phyloP scores from a whole-genome alignment of 2,329 filamentous ascomycete species.

The Ophiostoma fasciatum region DNA sequence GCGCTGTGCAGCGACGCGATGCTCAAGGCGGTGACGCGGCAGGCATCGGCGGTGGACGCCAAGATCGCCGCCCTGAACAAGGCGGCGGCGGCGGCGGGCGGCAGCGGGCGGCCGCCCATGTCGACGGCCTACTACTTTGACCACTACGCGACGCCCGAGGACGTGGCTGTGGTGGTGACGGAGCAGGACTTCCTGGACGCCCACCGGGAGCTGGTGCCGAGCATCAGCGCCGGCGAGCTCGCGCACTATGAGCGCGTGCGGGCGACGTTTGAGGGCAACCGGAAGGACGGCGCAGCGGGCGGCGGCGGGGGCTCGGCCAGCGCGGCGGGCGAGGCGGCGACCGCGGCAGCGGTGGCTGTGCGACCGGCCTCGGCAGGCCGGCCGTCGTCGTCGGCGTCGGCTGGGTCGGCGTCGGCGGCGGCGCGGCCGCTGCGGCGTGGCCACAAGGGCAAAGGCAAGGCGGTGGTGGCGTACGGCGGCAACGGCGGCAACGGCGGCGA shows the following conservation, averaged over 20 bases:
- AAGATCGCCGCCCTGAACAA: conserved; percentile 56
- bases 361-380: too few species aligned
- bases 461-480: conserved; percentile 3
- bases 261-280: conserved; percentile 60
- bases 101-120: conserved; percentile 25
- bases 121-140: conserved; percentile 94
- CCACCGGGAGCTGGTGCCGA: conserved; percentile 75
- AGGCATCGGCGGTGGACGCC: conserved; percentile 67
- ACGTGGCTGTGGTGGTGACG: conserved; percentile 74
- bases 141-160: conserved; percentile 67
- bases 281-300: conserved; percentile 17
- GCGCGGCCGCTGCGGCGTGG: conserved; percentile 21
- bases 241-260: conserved; percentile 81
- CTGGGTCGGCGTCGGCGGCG: conserved; percentile 7
- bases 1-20: conserved; percentile 95
- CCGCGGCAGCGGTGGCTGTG: background rate
- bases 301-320: background rate
- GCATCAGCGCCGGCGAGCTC: conserved; percentile 82
- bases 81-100: conserved; percentile 18
- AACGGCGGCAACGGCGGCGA: conserved; percentile 24
- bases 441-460: conserved; percentile 22
- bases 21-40: conserved; percentile 93
- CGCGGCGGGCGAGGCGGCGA: too few species aligned
- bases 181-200: conserved; percentile 80
- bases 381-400: conserved; percentile 7